A percentile compares a stretch with the other conserved stretches of the same genome.
These are phyloP conservation scores for Leptomonas pyrrhocoris DNA, from an alignment of 208 protist genomes.

Conservation along the genomic window DNA sequence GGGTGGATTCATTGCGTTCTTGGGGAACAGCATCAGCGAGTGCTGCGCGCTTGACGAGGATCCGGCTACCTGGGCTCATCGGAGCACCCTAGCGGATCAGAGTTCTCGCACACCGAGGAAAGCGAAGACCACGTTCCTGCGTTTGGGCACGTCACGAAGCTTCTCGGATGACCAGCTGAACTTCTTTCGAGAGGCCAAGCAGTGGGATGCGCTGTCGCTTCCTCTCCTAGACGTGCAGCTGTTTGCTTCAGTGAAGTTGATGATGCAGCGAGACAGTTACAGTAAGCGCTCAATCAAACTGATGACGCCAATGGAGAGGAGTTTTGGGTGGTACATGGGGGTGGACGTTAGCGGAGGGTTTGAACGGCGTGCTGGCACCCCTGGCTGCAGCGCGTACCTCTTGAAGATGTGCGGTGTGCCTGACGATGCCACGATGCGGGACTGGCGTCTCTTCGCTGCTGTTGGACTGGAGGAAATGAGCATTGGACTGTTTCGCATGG, in stretches of 20 bases:
- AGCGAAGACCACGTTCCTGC: background rate
- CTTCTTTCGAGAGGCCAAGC: background rate
- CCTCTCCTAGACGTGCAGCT: background rate
- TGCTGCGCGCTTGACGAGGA: background rate
- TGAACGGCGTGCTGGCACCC: background rate
- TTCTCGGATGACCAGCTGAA: background rate
- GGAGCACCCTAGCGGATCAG: background rate
- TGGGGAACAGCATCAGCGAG: background rate
- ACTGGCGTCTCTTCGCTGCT: background rate
- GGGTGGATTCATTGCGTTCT: background rate
- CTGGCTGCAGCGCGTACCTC: background rate
- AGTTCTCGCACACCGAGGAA: background rate
- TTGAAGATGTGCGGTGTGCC: background rate
- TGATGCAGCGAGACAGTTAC: background rate
- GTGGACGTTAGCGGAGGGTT: background rate
- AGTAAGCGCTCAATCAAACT: background rate
- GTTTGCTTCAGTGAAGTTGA: background rate
- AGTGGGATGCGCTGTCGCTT: background rate
- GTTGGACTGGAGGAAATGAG: background rate
- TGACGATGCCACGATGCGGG: background rate
- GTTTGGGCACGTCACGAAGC: background rate
- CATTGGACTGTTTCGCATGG: background rate
- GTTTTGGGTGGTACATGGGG: conserved; percentile 1
- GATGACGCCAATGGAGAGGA: background rate
- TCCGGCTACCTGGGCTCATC: background rate